Evolutionary conservation across 2,329 filamentous ascomycete genomes (phyloP), one percentile per base, ranked within the genome.

Genomic region (Penicillium olsonii): DNA sequence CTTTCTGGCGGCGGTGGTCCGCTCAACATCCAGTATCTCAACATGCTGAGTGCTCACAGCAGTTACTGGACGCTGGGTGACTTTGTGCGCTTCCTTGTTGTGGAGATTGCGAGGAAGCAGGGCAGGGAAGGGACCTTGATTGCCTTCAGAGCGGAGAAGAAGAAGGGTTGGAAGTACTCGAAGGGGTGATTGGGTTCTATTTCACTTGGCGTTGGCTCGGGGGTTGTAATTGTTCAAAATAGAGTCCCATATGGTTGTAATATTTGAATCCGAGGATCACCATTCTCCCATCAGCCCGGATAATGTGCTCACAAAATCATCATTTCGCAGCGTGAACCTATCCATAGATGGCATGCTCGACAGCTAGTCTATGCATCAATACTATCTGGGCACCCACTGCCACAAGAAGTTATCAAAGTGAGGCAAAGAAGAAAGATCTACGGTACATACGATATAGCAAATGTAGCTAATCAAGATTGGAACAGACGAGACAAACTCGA

Each of bases 41-140:
- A 95, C 59, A 99, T 99, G 94, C 75, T 99, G 46, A 89, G 90
- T 49, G 94, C 94, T 8, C 94, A 99, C 70, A 91, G 89, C 48
- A 92, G 88, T 67, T 99, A 99, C 70, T 99, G 94, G 94, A 81
- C 84, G 2, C 85, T 88, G 61, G 82, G 78, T 22, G 94, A 97
- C 67, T 92, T 99, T 68, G 85, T 95, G n/a, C 78, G 92, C 37
- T 86, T 97, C 77, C 73, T 97, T 42, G 95, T 95, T 37, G 78
- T 92, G 26, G 94, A 99, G 72, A 85, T 95, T 59, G 92, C 92
- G 3, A 78, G 92, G 55, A 78, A 78, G 58, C 81, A 84, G 5
- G 92, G 92, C 0, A 84, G 81, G 58, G 76, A 80, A 11, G 79
- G 80, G 14, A 81, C 80, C 0, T 62, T 84, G 43, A 56, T 67